These are phyloP conservation scores for Phytophthora brassicae DNA, from an alignment of 352 stramenopile species.

Conservation along the genomic window DNA sequence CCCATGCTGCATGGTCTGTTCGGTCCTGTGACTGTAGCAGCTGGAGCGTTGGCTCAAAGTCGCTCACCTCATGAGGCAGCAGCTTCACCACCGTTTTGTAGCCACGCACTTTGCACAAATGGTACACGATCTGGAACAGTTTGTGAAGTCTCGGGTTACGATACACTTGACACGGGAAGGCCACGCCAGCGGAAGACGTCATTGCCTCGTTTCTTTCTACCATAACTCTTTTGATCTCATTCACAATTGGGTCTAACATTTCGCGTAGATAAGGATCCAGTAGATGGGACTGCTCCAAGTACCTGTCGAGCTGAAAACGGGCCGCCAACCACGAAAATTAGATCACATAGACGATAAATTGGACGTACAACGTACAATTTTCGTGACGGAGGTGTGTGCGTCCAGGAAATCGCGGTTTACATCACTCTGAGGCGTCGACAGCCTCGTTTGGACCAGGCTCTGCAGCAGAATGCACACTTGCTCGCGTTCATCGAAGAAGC, in stretches of 20 bases:
- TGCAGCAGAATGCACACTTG: constrained; percentile 47
- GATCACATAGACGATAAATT: background rate
- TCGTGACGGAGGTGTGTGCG: constrained; percentile 41
- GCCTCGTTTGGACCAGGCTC: constrained; percentile 33
- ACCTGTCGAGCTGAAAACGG: constrained; percentile 72
- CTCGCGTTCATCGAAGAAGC: constrained; percentile 69
- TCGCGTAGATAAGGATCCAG: constrained; percentile 88
- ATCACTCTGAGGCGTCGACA: constrained; percentile 39
- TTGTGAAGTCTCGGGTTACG: constrained; percentile 73
- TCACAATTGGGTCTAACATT: constrained; percentile 68
- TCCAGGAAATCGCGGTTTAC: constrained; percentile 48
- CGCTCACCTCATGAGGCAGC: constrained; percentile 93
- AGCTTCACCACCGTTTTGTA: constrained; percentile 96
- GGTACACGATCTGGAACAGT: constrained; percentile 93
- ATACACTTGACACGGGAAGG: constrained; percentile 83
- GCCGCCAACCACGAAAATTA: background rate
- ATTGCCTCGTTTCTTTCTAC: constrained; percentile 27
- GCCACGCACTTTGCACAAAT: constrained; percentile 95
- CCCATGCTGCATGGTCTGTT: constrained; percentile 67
- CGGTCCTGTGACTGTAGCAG: constrained; percentile 88
- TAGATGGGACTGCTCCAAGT: constrained; percentile 87
- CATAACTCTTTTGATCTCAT: constrained; percentile 65
- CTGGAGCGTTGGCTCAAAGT: constrained; percentile 95
- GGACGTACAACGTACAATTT: constrained; percentile 42
- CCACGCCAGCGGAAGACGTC: constrained; percentile 16